Conservation (phyloP, 2,329 filamentous ascomycete genomes). For the Trichoderma oligosporum region DNA sequence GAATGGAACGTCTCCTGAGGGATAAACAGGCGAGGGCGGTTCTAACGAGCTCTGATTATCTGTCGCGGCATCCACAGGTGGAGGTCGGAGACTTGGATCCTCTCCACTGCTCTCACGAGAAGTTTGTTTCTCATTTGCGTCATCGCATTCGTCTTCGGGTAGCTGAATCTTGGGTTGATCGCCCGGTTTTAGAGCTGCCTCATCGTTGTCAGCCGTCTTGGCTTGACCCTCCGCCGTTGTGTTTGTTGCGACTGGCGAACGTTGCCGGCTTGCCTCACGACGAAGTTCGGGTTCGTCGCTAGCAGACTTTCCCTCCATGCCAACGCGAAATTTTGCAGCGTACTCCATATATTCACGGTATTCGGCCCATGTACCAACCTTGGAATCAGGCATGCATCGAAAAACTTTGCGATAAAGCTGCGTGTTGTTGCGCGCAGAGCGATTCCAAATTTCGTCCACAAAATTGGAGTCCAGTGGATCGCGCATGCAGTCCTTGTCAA, state of each 20-base stretch:
- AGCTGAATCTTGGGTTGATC: conserved; percentile 33
- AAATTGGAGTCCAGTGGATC: conserved; percentile 82
- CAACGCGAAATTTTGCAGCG: conserved; percentile 69
- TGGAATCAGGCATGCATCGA: conserved; percentile 93
- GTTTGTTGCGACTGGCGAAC: conserved; percentile 33
- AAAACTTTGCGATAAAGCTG: conserved; percentile 92
- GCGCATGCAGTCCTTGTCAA: conserved; percentile 89
- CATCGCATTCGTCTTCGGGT: conserved; percentile 24
- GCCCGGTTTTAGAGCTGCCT: conserved; percentile 34
- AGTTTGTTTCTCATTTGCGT: conserved; percentile 35
- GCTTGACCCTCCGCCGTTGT: conserved; percentile 41
- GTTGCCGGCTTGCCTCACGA: conserved; percentile 32
- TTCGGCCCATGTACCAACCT: conserved; percentile 88
- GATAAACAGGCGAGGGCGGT: conserved; percentile 34
- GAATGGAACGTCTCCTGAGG: conserved; percentile 44
- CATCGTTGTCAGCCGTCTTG: conserved; percentile 32
- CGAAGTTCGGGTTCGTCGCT: conserved; percentile 50
- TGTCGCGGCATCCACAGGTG: conserved; percentile 26
- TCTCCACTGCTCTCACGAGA: conserved; percentile 9
- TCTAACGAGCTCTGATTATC: conserved; percentile 32
- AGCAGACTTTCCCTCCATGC: conserved; percentile 52
- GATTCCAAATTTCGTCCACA: conserved; percentile 82
- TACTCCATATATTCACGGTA: conserved; percentile 84
- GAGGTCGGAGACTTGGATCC: conserved; percentile 5
- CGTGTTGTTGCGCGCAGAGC: conserved; percentile 89